phyloP scores from a whole-genome alignment of 225 moss, liverwort and hornwort genomes.

The Polytrichum formosum region DNA sequence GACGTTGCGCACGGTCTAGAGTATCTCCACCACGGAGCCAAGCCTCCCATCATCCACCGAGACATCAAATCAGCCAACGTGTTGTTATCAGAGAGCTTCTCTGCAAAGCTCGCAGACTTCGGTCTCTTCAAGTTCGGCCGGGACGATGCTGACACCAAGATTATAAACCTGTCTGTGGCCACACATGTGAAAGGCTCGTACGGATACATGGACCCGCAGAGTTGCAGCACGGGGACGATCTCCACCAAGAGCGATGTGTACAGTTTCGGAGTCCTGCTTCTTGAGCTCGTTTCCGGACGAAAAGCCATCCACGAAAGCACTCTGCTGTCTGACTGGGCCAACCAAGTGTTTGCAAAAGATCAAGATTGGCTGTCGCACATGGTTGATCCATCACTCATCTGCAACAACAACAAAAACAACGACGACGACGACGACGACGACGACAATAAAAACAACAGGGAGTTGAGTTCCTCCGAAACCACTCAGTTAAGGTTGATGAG shows the following conservation, averaged over 20 bases:
- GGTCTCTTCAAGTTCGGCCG: constrained; percentile 10
- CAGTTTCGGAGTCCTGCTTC: background rate
- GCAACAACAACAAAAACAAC: no score
- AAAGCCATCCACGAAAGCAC: background rate
- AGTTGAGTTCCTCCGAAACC: background rate
- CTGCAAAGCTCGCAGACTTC: constrained; percentile 23
- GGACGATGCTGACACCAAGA: background rate
- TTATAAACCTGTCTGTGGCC: background rate
- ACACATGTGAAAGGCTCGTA: background rate
- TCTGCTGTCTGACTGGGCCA: background rate
- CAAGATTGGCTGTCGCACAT: no score
- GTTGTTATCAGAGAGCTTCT: constrained; percentile 17
- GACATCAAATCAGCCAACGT: constrained; percentile 31
- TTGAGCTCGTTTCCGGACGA: constrained; percentile 9
- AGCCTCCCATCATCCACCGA: constrained; percentile 22
- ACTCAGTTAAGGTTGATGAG: background rate
- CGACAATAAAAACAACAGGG: background rate
- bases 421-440: no score
- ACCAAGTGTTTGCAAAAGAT: no score
- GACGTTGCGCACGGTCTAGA: constrained; percentile 33
- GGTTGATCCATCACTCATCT: no score
- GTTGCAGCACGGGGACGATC: background rate
- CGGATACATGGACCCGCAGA: constrained; percentile 22
- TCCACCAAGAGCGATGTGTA: constrained; percentile 37
- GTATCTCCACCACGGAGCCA: constrained; percentile 34